phyloP scores from a whole-genome alignment of 139 green algal species.

The Cymbomonas tetramitiformis region DNA sequence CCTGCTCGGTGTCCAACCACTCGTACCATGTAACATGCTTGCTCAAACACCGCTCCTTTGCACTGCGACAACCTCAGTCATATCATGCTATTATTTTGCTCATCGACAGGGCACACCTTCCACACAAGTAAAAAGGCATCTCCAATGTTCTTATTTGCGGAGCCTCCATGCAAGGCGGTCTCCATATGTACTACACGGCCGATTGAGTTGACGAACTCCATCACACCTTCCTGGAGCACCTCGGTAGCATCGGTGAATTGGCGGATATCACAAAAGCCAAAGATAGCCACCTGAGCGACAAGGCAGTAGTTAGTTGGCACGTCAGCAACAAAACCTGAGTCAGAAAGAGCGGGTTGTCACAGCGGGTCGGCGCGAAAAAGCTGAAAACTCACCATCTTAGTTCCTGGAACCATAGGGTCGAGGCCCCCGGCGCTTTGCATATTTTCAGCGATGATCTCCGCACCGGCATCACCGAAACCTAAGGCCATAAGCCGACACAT shows the following conservation, averaged over 20 bases:
- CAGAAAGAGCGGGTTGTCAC: too few species aligned
- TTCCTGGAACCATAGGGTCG: constrained; percentile 78
- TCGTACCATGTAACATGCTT: too few species aligned
- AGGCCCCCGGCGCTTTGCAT: constrained; percentile 75
- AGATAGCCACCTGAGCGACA: too few species aligned
- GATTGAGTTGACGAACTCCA: constrained; percentile 96
- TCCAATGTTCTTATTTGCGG: constrained; percentile 94
- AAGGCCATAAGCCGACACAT: constrained; percentile 79
- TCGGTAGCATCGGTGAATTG: constrained; percentile 89
- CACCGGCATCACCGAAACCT: constrained; percentile 81
- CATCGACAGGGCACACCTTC: too few species aligned
- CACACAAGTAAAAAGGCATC: constrained; percentile 86
- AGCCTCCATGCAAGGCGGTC: constrained; percentile 67
- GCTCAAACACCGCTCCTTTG: too few species aligned
- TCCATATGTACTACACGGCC: constrained; percentile 79
- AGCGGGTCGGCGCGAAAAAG: too few species aligned
- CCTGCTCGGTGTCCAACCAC: too few species aligned
- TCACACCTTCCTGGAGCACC: constrained; percentile 58
- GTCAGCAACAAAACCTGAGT: too few species aligned
- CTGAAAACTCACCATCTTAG: too few species aligned
- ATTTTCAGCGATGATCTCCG: constrained; percentile 86
- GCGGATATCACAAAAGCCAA: constrained; percentile 94
- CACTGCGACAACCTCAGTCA: too few species aligned
- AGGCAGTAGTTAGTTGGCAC: too few species aligned
- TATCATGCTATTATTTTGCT: too few species aligned